Percentiles rank a stretch among this genome's conserved stretches.
Conservation (phyloP, 768 basidiomycete genomes). For the Rubroboletus satanas region DNA sequence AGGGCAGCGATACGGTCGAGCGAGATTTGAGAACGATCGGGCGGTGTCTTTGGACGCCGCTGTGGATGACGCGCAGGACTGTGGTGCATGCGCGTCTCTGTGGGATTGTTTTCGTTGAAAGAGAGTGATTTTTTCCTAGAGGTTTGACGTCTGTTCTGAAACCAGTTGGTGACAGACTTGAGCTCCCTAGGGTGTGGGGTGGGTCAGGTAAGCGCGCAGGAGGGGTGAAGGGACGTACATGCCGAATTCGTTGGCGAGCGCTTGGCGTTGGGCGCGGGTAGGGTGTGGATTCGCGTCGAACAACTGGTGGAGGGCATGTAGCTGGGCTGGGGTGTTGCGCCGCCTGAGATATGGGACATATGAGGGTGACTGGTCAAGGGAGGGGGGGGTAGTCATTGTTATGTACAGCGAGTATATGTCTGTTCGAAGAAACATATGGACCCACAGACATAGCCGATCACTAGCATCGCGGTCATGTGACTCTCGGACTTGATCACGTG, state of each 20-base stretch:
- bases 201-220: conserved; percentile 3
- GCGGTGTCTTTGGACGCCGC: conserved; percentile 9
- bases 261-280: conserved; percentile 39
- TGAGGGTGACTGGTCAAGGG: neutral
- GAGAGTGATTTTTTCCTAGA: conserved; percentile 21
- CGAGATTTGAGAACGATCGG: conserved; percentile 27
- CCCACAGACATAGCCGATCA: conserved; percentile 13
- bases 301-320: conserved; percentile 32
- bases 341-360: conserved; percentile 30
- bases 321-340: conserved; percentile 33
- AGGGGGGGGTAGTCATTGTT: conserved; percentile 5
- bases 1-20: conserved; percentile 31
- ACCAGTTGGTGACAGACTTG: conserved; percentile 75
- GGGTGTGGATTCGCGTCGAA: conserved; percentile 39
- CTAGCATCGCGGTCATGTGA: conserved; percentile 28
- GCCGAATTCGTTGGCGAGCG: conserved; percentile 36
- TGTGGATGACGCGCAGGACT: conserved; percentile 9
- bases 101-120: conserved; percentile 23
- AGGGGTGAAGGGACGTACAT: conserved; percentile 27
- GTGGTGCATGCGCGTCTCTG: neutral
- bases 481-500: conserved; percentile 19
- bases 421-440: conserved; percentile 10
- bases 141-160: conserved; percentile 75
- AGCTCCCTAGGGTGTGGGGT: conserved; percentile 44
- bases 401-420: conserved; percentile 1